These are phyloP conservation scores for Stagonosporopsis cucurbitacearum DNA, from an alignment of 2,329 filamentous ascomycete genomes.

Conservation along the genomic window DNA sequence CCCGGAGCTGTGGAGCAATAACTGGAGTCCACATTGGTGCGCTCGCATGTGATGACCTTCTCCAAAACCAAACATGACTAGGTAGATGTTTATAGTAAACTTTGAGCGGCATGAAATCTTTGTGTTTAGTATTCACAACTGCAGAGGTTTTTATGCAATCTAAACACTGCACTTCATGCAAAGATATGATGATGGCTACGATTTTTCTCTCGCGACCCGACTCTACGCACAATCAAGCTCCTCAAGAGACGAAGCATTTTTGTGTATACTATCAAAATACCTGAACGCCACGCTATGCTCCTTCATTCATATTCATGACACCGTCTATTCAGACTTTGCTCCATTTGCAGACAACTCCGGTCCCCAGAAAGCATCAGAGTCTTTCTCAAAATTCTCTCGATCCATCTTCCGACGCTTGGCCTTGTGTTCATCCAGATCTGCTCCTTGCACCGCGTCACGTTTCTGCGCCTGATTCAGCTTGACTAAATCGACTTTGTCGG, in stretches of 20 bases:
- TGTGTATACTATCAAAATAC: background rate
- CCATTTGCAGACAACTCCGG: conserved; percentile 25
- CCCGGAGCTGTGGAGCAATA: background rate
- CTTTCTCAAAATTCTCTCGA: conserved; percentile 53
- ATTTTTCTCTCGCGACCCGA: background rate
- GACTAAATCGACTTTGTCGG: conserved; percentile 74
- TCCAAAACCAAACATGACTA: background rate
- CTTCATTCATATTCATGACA: background rate
- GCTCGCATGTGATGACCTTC: background rate
- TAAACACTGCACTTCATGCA: background rate
- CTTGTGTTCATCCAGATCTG: conserved; percentile 48
- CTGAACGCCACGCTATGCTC: conserved; percentile 17
- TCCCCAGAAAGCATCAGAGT: conserved; percentile 56
- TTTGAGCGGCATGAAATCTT: too few species aligned
- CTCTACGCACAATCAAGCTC: background rate
- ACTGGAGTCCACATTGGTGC: background rate
- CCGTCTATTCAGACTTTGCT: conserved; percentile 2
- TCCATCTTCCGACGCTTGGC: conserved; percentile 55
- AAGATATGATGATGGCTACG: background rate
- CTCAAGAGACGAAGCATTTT: background rate
- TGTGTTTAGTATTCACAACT: background rate
- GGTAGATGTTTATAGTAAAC: background rate
- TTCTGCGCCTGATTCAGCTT: conserved; percentile 70
- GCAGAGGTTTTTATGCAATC: background rate
- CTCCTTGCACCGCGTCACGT: conserved; percentile 48